Percentiles rank a stretch among this genome's conserved stretches.
These are phyloP conservation scores for Phaffomyces antillensis DNA, from an alignment of 805 yeast genomes.

Conservation along the genomic window DNA sequence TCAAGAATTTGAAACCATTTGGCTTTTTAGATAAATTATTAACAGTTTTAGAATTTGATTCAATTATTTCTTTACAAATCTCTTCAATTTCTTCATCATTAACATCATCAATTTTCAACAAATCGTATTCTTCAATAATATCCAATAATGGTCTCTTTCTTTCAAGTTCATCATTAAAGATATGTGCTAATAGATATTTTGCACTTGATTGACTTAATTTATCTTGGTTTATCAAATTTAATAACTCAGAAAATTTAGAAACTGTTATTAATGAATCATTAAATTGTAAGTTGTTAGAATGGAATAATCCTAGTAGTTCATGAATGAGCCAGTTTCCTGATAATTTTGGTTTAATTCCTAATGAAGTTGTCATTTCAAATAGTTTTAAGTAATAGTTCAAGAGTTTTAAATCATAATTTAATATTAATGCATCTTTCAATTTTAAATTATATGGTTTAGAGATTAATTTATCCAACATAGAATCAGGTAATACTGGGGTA, in stretches of 20 bases:
- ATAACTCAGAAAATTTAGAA: conserved; percentile 44
- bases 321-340: conserved; percentile 80
- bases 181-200: conserved; percentile 53
- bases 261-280: conserved; percentile 30
- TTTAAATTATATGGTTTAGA: conserved; percentile 47
- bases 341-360: conserved; percentile 21
- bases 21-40: conserved; percentile 46
- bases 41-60: conserved; percentile 45
- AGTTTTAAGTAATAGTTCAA: conserved; percentile 47
- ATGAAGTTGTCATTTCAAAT: conserved; percentile 18
- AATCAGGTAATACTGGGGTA: conserved; percentile 61
- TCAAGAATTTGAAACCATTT: conserved; percentile 63
- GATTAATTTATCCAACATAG: conserved; percentile 38
- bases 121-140: conserved; percentile 49
- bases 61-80: conserved; percentile 31
- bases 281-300: conserved; percentile 39
- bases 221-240: conserved; percentile 38
- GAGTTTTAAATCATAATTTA: conserved; percentile 45
- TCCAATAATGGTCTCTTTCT: conserved; percentile 27
- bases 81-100: conserved; percentile 25
- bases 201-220: conserved; percentile 62
- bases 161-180: conserved; percentile 44
- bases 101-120: conserved; percentile 30
- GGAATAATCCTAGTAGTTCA: conserved; percentile 65
- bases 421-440: conserved; percentile 67